Evolutionary conservation across 805 yeast species (phyloP), one percentile per base, ranked within the genome.

Genomic region (Metschnikowia baotianmanensis): DNA sequence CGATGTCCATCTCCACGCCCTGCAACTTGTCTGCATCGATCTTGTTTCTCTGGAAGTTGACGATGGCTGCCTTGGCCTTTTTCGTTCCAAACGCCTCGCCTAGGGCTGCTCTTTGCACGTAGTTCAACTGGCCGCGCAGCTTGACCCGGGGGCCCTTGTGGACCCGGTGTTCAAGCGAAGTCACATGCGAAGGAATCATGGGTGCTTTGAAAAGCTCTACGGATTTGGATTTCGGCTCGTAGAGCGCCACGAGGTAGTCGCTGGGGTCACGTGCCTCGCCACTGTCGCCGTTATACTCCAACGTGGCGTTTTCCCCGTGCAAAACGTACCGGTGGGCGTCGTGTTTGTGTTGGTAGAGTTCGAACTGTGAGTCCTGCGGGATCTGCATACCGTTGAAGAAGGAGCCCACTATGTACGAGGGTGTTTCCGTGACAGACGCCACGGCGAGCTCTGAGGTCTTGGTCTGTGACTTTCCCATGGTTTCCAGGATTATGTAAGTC

Each of bases 21-120:
- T 77, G 84, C 51, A 93, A 75, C 62, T 81, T 78, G 38, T 80
- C 95, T 2, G 96, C 76, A 59, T 93, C 97, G 57, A 93, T 82
- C 54, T 85, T 76, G 66, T 93, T 93, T 62, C 84, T 80, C 56
- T 83, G 93, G 55, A 80, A 65, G 59, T 83, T 91, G 37, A 77
- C 69, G 56, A 93, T 85, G 25, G 95, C 95, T 53, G 87, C 84
- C 69, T 88, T 91, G 47, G 97, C 97, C 69, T 82, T 90, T 69
- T 86, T 90, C 43, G 99, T 91, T 74, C 99, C 99, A 55, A 93
- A 93, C 3, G 93, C 95, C 65, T 88, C 91, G 57, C 99, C 99
- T 57, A 93, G 74, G 2, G 87, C 84, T 42, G 78, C 86, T 61
- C 97, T 78, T 65, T 86, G 87, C 13, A 72, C 67, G 43, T 75